phyloP scores from a whole-genome alignment of 2,329 filamentous ascomycete species.

The Sarocladiaceae sp. region DNA sequence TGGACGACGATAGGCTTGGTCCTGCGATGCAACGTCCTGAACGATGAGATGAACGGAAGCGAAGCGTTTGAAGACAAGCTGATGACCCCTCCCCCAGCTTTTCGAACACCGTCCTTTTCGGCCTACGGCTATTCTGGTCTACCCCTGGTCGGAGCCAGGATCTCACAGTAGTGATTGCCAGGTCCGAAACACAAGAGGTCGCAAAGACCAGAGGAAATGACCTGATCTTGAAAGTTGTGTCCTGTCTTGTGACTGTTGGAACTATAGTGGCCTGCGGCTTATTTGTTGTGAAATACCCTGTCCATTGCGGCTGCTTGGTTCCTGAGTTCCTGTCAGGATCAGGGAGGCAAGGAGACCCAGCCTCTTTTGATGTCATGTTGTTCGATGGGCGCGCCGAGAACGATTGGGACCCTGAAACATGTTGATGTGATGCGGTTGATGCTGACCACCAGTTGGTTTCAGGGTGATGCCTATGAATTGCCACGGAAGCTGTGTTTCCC shows the following conservation, averaged over 20 bases:
- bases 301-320: background rate
- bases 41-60: background rate
- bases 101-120: background rate
- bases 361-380: background rate
- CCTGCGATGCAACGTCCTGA: slow-evolving; percentile 1
- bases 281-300: background rate
- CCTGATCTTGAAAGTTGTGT: background rate
- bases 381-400: background rate
- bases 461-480: too few relatives aligned
- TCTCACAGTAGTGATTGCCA: background rate
- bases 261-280: background rate
- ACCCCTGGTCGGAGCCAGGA: background rate
- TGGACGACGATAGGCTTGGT: background rate
- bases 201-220: slow-evolving; percentile 8
- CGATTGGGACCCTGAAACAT: slow-evolving; percentile 3
- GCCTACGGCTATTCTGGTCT: slow-evolving; percentile 1
- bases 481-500: too few relatives aligned
- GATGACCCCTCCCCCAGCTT: background rate
- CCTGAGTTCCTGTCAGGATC: background rate
- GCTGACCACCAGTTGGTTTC: slow-evolving; percentile 7
- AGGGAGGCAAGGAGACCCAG: background rate
- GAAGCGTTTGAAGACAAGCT: background rate
- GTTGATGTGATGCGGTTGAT: background rate
- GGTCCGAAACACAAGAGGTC: slow-evolving; percentile 8
- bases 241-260: background rate